phyloP scores from a whole-genome alignment of 2,329 filamentous ascomycete genomes.

The Tolypocladium album region DNA sequence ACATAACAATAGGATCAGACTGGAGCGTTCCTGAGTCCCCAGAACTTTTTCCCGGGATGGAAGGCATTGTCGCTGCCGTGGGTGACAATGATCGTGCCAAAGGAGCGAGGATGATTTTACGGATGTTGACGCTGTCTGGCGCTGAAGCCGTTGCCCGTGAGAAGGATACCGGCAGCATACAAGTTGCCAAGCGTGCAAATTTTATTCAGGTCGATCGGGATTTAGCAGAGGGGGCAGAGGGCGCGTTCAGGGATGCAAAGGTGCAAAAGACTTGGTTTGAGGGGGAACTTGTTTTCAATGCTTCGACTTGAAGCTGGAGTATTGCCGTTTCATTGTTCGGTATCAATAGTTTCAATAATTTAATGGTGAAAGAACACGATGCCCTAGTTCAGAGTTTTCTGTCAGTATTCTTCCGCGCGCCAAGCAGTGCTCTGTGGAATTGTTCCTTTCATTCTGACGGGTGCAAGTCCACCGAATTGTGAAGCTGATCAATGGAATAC shows the following conservation, averaged over 20 bases:
- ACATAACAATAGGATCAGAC: conserved; percentile 1
- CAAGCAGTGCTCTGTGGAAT: too few relatives aligned
- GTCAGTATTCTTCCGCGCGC: too few relatives aligned
- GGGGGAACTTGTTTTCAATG: background rate
- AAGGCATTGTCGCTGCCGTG: background rate
- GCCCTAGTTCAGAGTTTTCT: too few relatives aligned
- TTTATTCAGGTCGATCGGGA: background rate
- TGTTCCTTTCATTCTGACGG: too few relatives aligned
- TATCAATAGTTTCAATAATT: too few relatives aligned
- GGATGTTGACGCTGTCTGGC: background rate
- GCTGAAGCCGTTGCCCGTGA: conserved; percentile 1
- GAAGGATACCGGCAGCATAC: background rate
- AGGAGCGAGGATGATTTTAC: background rate
- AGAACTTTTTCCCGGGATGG: background rate
- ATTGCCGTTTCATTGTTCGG: too few relatives aligned
- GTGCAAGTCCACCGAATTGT: too few relatives aligned
- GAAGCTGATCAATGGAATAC: too few relatives aligned
- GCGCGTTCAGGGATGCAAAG: background rate
- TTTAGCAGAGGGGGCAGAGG: background rate
- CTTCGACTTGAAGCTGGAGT: background rate
- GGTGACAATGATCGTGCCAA: background rate
- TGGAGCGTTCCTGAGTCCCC: conserved; percentile 1
- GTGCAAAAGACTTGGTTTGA: background rate
- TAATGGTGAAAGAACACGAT: too few relatives aligned
- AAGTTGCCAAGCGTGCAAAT: background rate